A percentile compares a stretch with the other conserved stretches of the same genome.
Conservation (phyloP, 805 yeast species). For the Saccharomycopsis lassenensis region DNA sequence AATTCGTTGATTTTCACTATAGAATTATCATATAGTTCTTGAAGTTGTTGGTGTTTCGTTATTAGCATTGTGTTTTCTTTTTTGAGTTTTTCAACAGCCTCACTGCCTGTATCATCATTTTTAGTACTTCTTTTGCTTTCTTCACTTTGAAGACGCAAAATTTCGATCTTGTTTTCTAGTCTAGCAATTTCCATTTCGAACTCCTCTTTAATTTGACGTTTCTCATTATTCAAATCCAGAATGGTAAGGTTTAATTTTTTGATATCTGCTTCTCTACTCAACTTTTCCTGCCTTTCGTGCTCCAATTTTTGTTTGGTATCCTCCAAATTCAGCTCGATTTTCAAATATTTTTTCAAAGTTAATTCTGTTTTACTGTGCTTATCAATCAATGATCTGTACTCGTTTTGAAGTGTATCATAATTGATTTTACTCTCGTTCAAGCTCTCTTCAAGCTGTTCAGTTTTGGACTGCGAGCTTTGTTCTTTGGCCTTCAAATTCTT, state of each 20-base stretch:
- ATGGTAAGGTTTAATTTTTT: constrained; percentile 24
- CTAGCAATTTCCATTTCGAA: constrained; percentile 37
- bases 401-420: constrained; percentile 27
- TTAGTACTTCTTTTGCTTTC: constrained; percentile 18
- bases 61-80: too few relatives aligned
- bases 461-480: constrained; percentile 27
- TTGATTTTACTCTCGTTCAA: constrained; percentile 28
- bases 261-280: too few relatives aligned
- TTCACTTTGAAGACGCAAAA: constrained; percentile 53
- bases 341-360: constrained; percentile 3
- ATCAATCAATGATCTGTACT: constrained; percentile 15
- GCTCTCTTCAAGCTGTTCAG: constrained; percentile 23
- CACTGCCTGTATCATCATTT: constrained; percentile 2
- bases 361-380: constrained; percentile 1
- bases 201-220: constrained; percentile 23
- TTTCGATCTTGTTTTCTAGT: constrained; percentile 63
- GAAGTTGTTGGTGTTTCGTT: constrained; percentile 46
- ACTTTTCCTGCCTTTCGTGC: constrained; percentile 21
- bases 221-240: constrained; percentile 22
- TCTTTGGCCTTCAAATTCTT: constrained; percentile 47
- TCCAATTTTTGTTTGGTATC: constrained; percentile 17
- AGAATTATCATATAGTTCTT: constrained; percentile 62
- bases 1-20: constrained; percentile 33
- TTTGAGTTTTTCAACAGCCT: too few relatives aligned
- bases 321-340: constrained; percentile 25